Conservation (phyloP, 192 early-diverging fungal species). For the Nowakowskiella sp. region DNA sequence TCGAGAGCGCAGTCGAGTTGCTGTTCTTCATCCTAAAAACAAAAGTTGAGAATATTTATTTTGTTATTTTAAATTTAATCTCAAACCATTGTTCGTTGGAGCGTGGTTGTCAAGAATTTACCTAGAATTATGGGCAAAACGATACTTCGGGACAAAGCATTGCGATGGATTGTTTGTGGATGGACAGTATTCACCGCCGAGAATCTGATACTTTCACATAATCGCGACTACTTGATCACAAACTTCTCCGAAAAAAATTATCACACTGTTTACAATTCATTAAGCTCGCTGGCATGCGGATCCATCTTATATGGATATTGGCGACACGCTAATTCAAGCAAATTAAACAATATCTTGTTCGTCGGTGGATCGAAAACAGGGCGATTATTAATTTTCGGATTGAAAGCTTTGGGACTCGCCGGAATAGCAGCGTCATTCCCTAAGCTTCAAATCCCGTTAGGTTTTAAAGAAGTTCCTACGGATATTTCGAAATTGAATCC, state of each 20-base stretch:
- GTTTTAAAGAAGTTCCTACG: no score
- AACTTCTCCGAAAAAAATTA: constrained; percentile 15
- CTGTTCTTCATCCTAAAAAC: constrained; percentile 15
- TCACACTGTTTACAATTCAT: constrained; percentile 10
- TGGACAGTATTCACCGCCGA: constrained; percentile 26
- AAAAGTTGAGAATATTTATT: no score
- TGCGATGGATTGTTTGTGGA: constrained; percentile 14
- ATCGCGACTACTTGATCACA: constrained; percentile 16
- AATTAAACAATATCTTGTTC: no score
- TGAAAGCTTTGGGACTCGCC: constrained; percentile 7
- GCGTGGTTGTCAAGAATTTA: no score
- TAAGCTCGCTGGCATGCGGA: constrained; percentile 17
- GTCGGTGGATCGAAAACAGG: not conserved
- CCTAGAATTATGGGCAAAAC: no score
- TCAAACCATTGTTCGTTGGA: no score
- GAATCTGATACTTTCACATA: constrained; percentile 22
- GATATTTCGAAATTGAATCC: no score
- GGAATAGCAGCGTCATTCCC: constrained; percentile 4
- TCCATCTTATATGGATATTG: constrained; percentile 26
- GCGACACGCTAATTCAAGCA: no score
- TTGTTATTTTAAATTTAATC: no score
- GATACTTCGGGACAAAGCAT: no score
- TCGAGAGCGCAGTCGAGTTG: constrained; percentile 91
- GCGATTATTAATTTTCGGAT: not conserved
- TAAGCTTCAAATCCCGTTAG: constrained; percentile 11